Percentiles rank a stretch among this genome's conserved stretches.
Evolutionary conservation across 257 asterid genomes (phyloP).

Genomic region (Forsythia suspensa): DNA sequence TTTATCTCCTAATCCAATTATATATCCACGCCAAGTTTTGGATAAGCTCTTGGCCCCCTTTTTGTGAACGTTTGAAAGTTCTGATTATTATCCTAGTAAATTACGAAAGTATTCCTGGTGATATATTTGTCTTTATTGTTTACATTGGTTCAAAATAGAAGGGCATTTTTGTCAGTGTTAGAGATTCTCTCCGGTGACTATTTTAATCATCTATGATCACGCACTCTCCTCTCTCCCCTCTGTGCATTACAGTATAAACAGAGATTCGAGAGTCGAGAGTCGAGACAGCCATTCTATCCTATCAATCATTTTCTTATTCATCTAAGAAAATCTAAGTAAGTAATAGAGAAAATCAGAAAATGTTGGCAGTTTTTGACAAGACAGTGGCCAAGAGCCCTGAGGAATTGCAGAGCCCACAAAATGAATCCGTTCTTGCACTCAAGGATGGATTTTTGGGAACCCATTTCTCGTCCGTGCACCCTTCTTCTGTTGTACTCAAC

Average conservation of each 20-base stretch:
- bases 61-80: no score
- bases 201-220: neutral
- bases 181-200: no score
- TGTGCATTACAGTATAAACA: conserved; percentile 6
- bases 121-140: no score
- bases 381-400: conserved; percentile 86
- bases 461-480: conserved; percentile 36
- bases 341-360: conserved; percentile 35
- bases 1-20: no score
- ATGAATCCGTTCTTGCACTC: conserved; percentile 54
- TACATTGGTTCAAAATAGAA: neutral
- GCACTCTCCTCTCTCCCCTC: neutral
- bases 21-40: no score
- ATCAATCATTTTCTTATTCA: neutral
- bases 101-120: no score
- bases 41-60: no score
- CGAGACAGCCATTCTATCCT: neutral
- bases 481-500: conserved; percentile 69
- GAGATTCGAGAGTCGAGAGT: neutral
- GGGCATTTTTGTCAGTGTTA: conserved; percentile 22
- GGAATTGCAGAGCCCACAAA: conserved; percentile 56
- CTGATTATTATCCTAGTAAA: no score
- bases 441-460: conserved; percentile 49
- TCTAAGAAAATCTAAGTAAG: no score
- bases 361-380: conserved; percentile 83